Conservation (phyloP, 169 alveolate species). For the Cryptosporidium baileyi region DNA sequence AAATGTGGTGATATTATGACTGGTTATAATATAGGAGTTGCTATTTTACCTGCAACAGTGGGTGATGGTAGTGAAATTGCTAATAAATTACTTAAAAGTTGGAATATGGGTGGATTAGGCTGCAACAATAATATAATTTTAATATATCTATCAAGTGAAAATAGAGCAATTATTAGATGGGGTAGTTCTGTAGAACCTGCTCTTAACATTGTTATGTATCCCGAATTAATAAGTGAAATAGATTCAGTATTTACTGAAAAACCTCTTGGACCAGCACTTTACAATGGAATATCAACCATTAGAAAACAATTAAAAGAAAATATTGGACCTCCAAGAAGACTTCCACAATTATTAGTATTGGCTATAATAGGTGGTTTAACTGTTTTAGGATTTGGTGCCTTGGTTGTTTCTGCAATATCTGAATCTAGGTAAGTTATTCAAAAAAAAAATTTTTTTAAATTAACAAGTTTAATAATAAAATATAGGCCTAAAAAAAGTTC, state of each 20-base stretch:
- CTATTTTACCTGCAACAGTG: constrained; percentile 19
- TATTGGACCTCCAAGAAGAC: constrained; percentile 70
- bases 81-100: constrained; percentile 15
- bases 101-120: constrained; percentile 18
- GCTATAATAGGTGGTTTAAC: constrained; percentile 56
- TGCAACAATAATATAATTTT: constrained; percentile 34
- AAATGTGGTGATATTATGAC: constrained; percentile 32
- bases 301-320: constrained; percentile 41
- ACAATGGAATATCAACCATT: constrained; percentile 47
- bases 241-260: constrained; percentile 36
- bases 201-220: constrained; percentile 61
- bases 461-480: background rate
- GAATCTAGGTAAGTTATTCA: constrained; percentile 40
- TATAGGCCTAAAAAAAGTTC: constrained; percentile 24
- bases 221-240: constrained; percentile 57
- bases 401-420: constrained; percentile 60
- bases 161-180: constrained; percentile 55
- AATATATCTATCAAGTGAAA: constrained; percentile 44
- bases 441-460: background rate
- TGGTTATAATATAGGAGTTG: constrained; percentile 55
- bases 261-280: constrained; percentile 39
- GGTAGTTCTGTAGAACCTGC: constrained; percentile 64
- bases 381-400: constrained; percentile 66
- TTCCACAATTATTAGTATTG: constrained; percentile 48
- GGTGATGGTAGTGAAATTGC: constrained; percentile 58